Evolutionary conservation across 805 yeast species (phyloP), one percentile per base, ranked within the genome.

Genomic region (Ogataea siamensis): DNA sequence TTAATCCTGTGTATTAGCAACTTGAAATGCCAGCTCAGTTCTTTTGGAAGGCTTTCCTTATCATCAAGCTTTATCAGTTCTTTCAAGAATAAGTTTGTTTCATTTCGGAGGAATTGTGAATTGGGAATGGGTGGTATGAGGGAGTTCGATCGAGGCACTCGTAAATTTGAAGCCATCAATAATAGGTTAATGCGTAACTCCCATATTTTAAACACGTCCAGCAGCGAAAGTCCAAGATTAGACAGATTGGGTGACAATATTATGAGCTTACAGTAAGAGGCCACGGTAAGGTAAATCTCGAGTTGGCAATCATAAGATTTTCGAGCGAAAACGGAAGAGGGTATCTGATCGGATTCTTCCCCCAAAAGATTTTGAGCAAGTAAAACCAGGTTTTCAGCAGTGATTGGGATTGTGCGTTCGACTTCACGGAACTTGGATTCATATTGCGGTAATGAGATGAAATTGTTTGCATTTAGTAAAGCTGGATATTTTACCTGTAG

Each of bases 171-270:
- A 10, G 50, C 37, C 49, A 47, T 51, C 20, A 55, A 34, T 31
- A 58, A 35, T 14, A 47, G 35, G 24, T 51, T 44, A 9, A 61
- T 28, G 14, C 66, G 28, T 6, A 56, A 40, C 32, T 60, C 77
- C 57, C 73, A 73, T 37, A 71, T 65, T 49, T 69, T 63, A 51
- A 66, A 72, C 28, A 69, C 63, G 36, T 68, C 76, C 3, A 32
- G 29, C 11, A 55, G 22, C 1, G 45, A 32, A 2, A 53, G 31
- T 21, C 48, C 38, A 7, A 50, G 36, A 9, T 39, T 22, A 1
- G 49, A 29, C 13, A 53, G 31, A 18, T 42, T 42, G 3, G 61
- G 58, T 18, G 56, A 47, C 17, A 58, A 35, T 7, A 59, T 44
- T 13, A 59, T 37, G 17, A 47, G 37, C 33, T 57, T 56, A 32